Evolutionary conservation across 2,329 filamentous ascomycete species (phyloP), one percentile per base, ranked within the genome.

Genomic region (Rhinocladiella similis): DNA sequence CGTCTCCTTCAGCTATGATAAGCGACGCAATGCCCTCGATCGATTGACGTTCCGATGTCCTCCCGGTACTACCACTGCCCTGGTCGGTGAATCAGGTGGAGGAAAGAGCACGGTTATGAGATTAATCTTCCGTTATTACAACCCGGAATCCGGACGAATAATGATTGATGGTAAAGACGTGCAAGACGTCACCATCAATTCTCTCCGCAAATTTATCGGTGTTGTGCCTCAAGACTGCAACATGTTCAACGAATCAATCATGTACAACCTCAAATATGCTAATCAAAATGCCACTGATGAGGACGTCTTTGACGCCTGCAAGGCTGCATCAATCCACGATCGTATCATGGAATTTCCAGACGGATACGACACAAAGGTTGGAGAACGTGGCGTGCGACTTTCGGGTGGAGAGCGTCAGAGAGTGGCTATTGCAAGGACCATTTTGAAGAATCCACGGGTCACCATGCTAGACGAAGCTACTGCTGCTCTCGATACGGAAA

Each of bases 31-130:
- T 5, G 94, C 94, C 1, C 76, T 99, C 60, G 86, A 88, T 62
- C 87, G 91, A 45, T 80, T 99, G 47, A 87, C 83, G 61, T 97
- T 99, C 73, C 86, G 88, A 61, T 97, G 92, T 71, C 77, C 79
- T 16, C 92, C 94, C 1, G 94, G 94, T 50, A 97, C 91, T 1
- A 97, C 92, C 0, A 99, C 93, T 5, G 94, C 94, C 0, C 87
- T 99, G 62, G 94, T 99, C 16, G 94, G 94, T 62, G 93, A 97
- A 72, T 97, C 93, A 29, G 94, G 94, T 45, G 94, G 94, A 57
- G 94, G 94, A 63, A 99, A 99, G 73, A 97, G 93, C 2, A 99
- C 94, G 0, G 83, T 99, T 22, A 97, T 99, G 78, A 88, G 94
- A 49, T 83, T 97, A 47, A 86, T 99, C 70, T 97, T 96, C 80